These are phyloP conservation scores for Ilyonectria destructans DNA, from an alignment of 2,329 filamentous ascomycete genomes.

Conservation along the genomic window DNA sequence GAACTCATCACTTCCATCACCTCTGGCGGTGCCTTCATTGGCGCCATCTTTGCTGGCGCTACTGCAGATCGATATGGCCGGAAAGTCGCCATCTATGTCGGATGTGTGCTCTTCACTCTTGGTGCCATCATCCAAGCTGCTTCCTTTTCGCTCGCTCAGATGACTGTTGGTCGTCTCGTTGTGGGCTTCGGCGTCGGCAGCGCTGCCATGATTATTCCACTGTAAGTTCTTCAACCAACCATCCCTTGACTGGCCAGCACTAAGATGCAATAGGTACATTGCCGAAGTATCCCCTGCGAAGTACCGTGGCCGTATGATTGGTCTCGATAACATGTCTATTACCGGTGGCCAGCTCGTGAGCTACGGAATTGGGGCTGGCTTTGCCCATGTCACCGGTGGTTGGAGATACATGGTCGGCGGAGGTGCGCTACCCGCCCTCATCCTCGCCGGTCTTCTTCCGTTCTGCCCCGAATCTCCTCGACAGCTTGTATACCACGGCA, in stretches of 20 bases:
- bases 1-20: conserved; percentile 69
- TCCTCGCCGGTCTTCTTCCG: conserved; percentile 60
- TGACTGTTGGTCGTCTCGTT: conserved; percentile 57
- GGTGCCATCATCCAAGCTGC: conserved; percentile 49
- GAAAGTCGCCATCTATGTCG: conserved; percentile 49
- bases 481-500: conserved; percentile 62
- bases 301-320: conserved; percentile 65
- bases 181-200: conserved; percentile 66
- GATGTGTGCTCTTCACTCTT: conserved; percentile 47
- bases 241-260: background rate
- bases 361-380: conserved; percentile 60
- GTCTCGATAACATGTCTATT: conserved; percentile 64
- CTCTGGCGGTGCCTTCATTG: conserved; percentile 56
- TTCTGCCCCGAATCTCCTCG: conserved; percentile 66
- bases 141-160: conserved; percentile 47
- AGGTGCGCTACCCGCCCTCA: conserved; percentile 63
- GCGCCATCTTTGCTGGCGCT: conserved; percentile 48
- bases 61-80: conserved; percentile 48
- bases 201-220: conserved; percentile 63
- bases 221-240: conserved; percentile 31
- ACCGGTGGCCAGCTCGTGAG: conserved; percentile 60
- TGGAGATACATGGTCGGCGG: conserved; percentile 67
- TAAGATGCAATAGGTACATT: conserved; percentile 57
- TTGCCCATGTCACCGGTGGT: conserved; percentile 59
- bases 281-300: conserved; percentile 66